A percentile compares a stretch with the other conserved stretches of the same genome.
phyloP scores from a whole-genome alignment of 75 land plant genomes.

The Azolla pinnata region DNA sequence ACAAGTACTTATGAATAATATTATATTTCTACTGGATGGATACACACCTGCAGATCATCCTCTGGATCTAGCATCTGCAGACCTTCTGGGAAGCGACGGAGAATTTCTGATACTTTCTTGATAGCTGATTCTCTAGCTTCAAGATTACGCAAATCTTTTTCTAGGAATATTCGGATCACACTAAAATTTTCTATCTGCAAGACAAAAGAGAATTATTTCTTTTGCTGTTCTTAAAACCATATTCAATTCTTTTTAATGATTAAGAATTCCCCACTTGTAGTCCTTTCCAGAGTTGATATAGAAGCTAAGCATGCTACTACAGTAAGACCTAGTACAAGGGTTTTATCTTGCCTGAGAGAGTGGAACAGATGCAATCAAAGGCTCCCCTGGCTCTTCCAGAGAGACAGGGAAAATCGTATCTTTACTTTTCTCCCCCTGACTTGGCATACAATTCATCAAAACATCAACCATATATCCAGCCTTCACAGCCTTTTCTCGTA shows the following conservation, averaged over 20 bases:
- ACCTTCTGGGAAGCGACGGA: conserved; percentile 62
- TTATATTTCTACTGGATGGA: too few species aligned
- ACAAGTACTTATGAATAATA: too few species aligned
- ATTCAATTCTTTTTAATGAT: too few species aligned
- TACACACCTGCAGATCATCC: conserved; percentile 82
- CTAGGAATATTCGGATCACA: conserved; percentile 48
- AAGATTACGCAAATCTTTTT: conserved; percentile 79
- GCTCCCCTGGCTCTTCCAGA: conserved; percentile 69
- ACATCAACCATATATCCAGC: conserved; percentile 61
- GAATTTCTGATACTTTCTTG: conserved; percentile 65
- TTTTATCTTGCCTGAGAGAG: conserved; percentile 63
- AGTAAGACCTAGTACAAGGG: too few species aligned
- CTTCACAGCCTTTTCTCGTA: conserved; percentile 43
- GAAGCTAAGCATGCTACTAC: too few species aligned
- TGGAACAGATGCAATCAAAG: conserved; percentile 72
- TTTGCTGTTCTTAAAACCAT: too few species aligned
- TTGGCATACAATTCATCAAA: conserved; percentile 61
- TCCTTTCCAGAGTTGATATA: too few species aligned
- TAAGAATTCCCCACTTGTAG: too few species aligned
- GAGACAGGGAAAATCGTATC: conserved; percentile 50
- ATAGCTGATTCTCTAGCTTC: conserved; percentile 66
- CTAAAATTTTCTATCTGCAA: conserved; percentile 67
- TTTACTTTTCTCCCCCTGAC: conserved; percentile 30
- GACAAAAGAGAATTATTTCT: conserved; percentile 4
- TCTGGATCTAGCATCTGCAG: conserved; percentile 77